Base-by-base conservation (phyloP, 495 filamentous ascomycete genomes). In the Xylaria sp. region DNA sequence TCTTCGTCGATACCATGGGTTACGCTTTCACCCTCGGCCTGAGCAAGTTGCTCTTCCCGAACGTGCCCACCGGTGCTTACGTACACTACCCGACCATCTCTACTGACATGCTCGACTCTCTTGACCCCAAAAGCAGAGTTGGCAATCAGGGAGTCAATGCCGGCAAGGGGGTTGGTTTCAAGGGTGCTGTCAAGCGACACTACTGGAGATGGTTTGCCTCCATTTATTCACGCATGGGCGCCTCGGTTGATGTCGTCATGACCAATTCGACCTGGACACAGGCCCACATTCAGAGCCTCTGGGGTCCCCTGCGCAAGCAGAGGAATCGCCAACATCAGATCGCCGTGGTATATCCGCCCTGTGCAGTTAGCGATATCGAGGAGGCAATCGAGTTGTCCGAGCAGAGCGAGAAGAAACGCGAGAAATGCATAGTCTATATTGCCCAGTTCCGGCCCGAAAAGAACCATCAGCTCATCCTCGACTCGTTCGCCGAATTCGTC, bases 31-130 rank as follows among this genome's bases (percentile, higher is more conserved):
- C 92, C 2, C 85, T 97, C 14, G 93, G 92, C 5, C 82, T 97
- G 15, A 90, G 86, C 81, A 97, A 95, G 76, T 86, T 90, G 57
- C 86, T 98, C 26, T 98, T 99, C 81, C 91, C 87, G 1, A 78
- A 82, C 17, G 89, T 98, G 24, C 94, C 97, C 4, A 97, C 93
- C 2, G 93, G 87, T 43, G 96, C 96, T 17, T 99, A 99, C 76
- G 95, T 99, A 2, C 96, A 99, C 80, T 99, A 98, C 78, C 96
- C 96, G 7, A 98, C 96, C 57, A 99, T 99, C 58, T 97, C 94
- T 6, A 99, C 95, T 41, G 97, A 99, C 79, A 99, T 99, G 96
- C 90, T 99, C 7, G 85, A 85, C 50, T 93, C 93, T 24, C 90
- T 99, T 14, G 87, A 93, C 69, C 88, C 92, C 17, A 78, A 80